Percentiles rank a stretch among this genome's conserved stretches.
phyloP scores from a whole-genome alignment of 139 green algal genomes.

The Edaphochlamys debaryana region DNA sequence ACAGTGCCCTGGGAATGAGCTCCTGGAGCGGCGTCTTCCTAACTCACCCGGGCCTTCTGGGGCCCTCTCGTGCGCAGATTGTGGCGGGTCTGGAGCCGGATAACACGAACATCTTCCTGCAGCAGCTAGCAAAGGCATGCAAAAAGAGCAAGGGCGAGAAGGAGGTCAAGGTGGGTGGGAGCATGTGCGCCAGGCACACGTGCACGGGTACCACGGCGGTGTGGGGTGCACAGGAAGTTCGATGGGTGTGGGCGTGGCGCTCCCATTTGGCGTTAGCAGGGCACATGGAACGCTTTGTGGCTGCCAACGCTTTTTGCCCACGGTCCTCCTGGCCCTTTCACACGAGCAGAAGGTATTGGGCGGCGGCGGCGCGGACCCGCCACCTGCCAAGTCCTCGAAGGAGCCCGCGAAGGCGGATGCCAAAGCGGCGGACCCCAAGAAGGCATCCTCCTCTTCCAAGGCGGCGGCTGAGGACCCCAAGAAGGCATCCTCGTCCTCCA shows the following conservation, averaged over 20 bases:
- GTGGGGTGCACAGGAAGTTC: too few species aligned
- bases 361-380: not conserved
- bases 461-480: not conserved
- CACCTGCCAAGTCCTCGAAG: conserved; percentile 5
- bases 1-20: too few species aligned
- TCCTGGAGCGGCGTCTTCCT: too few species aligned
- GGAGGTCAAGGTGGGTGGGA: conserved; percentile 52
- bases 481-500: too few species aligned
- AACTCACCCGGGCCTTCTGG: too few species aligned
- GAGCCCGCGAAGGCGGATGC: not conserved
- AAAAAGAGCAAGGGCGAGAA: conserved; percentile 41
- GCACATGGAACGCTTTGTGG: too few species aligned
- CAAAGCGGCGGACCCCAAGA: not conserved
- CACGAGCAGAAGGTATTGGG: conserved; percentile 45
- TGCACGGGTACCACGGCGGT: too few species aligned
- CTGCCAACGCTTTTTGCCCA: too few species aligned
- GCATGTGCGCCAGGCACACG: too few species aligned
- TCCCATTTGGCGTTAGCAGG: too few species aligned
- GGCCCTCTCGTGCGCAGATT: conserved; percentile 75
- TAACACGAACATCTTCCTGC: conserved; percentile 85
- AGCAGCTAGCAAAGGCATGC: conserved; percentile 72
- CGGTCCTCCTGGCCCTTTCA: too few species aligned
- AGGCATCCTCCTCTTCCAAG: conserved; percentile 3
- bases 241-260: too few species aligned
- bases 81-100: conserved; percentile 88